These are phyloP conservation scores for Suillus subalutaceus DNA, from an alignment of 768 basidiomycete genomes.

Conservation along the genomic window DNA sequence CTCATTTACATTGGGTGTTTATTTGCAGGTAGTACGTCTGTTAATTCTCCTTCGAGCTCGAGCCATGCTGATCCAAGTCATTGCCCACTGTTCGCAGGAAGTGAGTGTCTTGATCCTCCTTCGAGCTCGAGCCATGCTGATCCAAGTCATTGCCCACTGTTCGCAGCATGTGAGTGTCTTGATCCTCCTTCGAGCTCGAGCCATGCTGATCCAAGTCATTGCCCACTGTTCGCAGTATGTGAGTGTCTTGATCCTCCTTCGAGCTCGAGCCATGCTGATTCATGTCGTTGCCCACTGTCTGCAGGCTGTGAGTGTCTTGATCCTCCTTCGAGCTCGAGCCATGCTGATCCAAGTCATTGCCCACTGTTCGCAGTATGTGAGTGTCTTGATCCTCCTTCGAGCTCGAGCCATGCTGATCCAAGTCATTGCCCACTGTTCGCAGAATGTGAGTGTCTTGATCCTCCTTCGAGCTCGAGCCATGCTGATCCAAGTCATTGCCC, in stretches of 20 bases:
- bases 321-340: neutral
- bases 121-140: too few species aligned
- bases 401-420: neutral
- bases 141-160: neutral
- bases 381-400: neutral
- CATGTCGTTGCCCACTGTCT: neutral
- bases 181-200: neutral
- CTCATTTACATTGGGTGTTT: neutral
- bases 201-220: neutral
- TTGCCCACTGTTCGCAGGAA: neutral
- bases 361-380: neutral
- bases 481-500: too few species aligned
- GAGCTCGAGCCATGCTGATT: neutral
- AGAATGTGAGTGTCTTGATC: neutral
- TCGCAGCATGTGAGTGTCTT: neutral
- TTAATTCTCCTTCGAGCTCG: neutral
- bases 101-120: too few species aligned
- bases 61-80: neutral
- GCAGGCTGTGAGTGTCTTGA: neutral
- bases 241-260: neutral
- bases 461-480: neutral
- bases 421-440: neutral
- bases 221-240: neutral
- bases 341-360: too few species aligned
- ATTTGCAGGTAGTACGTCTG: neutral